A percentile compares a stretch with the other conserved stretches of the same genome.
These are phyloP conservation scores for Schizosaccharomyces lindneri DNA, from an alignment of 805 yeast genomes.

Conservation along the genomic window DNA sequence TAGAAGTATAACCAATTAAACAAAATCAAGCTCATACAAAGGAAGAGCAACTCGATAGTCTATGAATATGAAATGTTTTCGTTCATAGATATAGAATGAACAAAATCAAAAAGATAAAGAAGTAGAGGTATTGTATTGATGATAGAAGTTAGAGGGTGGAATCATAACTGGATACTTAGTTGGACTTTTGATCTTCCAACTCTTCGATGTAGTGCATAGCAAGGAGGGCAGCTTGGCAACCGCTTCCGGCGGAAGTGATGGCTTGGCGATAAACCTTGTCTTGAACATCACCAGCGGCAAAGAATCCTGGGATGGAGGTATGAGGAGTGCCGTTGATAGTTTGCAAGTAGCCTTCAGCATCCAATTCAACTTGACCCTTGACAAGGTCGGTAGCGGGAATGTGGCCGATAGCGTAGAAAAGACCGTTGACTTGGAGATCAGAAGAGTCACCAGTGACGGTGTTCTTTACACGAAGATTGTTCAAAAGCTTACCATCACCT, in stretches of 20 bases:
- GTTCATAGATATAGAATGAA: too few species aligned
- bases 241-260: constrained; percentile 96
- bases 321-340: constrained; percentile 74
- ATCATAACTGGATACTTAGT: not conserved
- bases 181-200: constrained; percentile 10
- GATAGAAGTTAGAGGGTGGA: too few species aligned
- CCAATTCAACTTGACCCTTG: constrained; percentile 52
- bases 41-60: too few species aligned
- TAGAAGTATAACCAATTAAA: too few species aligned
- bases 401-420: constrained; percentile 96
- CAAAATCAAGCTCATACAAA: too few species aligned
- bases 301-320: constrained; percentile 74
- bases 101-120: too few species aligned
- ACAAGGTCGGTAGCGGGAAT: constrained; percentile 78
- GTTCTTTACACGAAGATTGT: constrained; percentile 39
- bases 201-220: constrained; percentile 67
- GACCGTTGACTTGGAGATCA: constrained; percentile 63
- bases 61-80: too few species aligned
- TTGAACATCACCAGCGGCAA: constrained; percentile 98
- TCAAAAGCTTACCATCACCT: constrained; percentile 76
- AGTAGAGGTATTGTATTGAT: too few species aligned
- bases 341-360: constrained; percentile 66
- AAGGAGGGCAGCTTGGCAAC: constrained; percentile 97
- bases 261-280: constrained; percentile 96
- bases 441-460: constrained; percentile 40